Conservation (phyloP, 352 stramenopile species). For the Paralagenidium karlingii region DNA sequence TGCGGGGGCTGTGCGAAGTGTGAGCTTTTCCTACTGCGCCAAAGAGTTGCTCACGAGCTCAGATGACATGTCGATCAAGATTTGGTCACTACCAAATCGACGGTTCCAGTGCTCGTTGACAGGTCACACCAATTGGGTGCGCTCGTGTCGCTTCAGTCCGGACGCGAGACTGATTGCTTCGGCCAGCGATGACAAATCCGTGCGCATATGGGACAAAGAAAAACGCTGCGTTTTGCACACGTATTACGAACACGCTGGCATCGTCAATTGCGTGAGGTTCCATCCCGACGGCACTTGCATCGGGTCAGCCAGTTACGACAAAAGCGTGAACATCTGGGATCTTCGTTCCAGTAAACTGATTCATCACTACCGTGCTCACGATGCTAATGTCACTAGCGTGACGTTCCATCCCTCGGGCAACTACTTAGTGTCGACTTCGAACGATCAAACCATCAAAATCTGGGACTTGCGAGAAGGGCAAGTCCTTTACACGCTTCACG, state of each 20-base stretch:
- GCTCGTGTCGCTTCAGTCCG: constrained; percentile 65
- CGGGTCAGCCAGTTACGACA: constrained; percentile 52
- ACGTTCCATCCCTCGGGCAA: constrained; percentile 84
- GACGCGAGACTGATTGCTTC: constrained; percentile 59
- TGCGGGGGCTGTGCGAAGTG: constrained; percentile 53
- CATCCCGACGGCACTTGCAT: constrained; percentile 69
- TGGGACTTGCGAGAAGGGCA: constrained; percentile 90
- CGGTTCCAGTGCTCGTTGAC: constrained; percentile 82
- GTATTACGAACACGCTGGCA: constrained; percentile 80
- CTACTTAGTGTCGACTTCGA: constrained; percentile 82
- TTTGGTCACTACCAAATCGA: constrained; percentile 69
- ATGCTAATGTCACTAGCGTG: constrained; percentile 64
- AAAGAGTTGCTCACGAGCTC: constrained; percentile 79
- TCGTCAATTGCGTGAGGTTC: constrained; percentile 79
- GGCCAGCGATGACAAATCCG: constrained; percentile 85
- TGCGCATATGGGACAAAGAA: constrained; percentile 87
- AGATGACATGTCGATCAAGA: constrained; percentile 89
- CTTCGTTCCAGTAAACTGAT: constrained; percentile 61
- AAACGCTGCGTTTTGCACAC: constrained; percentile 54
- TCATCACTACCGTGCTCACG: constrained; percentile 88
- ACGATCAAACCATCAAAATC: constrained; percentile 84
- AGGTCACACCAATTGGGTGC: constrained; percentile 90
- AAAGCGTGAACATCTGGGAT: constrained; percentile 81
- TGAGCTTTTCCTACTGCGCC: constrained; percentile 73
- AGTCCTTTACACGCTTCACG: constrained; percentile 87